Evolutionary conservation across 2,329 filamentous ascomycete species (phyloP), one percentile per base, ranked within the genome.

Genomic region (Alternaria tenuissima): DNA sequence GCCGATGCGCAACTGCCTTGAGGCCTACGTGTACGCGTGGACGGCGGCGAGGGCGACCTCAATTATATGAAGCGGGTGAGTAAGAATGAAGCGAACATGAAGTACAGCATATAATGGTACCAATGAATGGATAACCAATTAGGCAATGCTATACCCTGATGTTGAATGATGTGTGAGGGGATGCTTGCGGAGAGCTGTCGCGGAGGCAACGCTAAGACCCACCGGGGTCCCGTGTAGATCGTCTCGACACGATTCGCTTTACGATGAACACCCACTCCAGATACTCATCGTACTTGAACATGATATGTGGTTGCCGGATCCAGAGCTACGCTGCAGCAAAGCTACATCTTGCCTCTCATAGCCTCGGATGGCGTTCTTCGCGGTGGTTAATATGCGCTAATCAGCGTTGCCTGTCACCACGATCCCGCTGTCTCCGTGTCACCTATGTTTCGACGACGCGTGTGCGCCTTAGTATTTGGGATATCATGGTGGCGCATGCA

Each of bases 151-250:
- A 30, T 9, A 22, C 22, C 47, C 12, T 9, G 47, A 22, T 43
- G 22, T 43, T 47, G 46, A 43, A 44, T 43, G 54, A 28, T 53
- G 44, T 43, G 54, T 57, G 67, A 67, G 70, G 68, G 67, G 67
- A 66, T 70, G 70, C 66, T 67, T 70, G 68, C 59, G 66, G 69
- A 71, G 63, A 65, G 63, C 61, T 63, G 64, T 58, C 59, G 47
- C 56, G 63, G 62, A 63, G 59, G 64, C 62, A 57, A 49, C 58
- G 67, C 68, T 70, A 70, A 68, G 69, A 67, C 64, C 61, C 59
- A 61, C 67, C 58, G 66, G 68, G 68, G 65, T 65, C 62, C 55
- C 52, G 49, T 55, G 63, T 56, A 54, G 52, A 51, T 57, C 48
- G 47, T 57, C 53, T 52, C 30, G 30, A 48, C 30, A 48, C 46